Percentiles rank a stretch among this genome's conserved stretches.
Evolutionary conservation across 164 flowering plant genomes (phyloP).

Genomic region (Magnolia kwangsiensis): DNA sequence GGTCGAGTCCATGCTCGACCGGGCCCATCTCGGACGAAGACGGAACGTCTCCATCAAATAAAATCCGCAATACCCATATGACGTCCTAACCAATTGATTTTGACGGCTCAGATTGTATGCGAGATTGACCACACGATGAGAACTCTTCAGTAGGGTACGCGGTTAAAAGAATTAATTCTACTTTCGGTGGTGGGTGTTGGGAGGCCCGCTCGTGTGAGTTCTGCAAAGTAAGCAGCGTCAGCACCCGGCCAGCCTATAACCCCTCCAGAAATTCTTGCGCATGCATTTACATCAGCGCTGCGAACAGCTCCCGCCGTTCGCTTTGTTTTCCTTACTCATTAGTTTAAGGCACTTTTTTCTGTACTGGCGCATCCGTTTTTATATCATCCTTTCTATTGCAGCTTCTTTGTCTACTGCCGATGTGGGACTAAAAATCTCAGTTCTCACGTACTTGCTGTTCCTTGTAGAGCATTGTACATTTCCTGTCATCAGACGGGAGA

Average conservation of each 20-base stretch:
- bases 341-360: conserved; percentile 72
- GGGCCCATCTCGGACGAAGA: too few relatives aligned
- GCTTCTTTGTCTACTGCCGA: background rate
- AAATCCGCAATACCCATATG: too few relatives aligned
- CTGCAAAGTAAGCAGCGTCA: conserved; percentile 99
- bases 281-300: conserved; percentile 38
- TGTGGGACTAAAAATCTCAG: conserved; percentile 16
- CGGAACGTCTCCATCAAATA: too few relatives aligned
- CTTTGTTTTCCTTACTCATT: conserved; percentile 99
- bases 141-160: background rate
- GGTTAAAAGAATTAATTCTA: background rate
- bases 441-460: too few relatives aligned
- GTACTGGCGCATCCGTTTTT: background rate
- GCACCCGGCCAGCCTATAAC: conserved; percentile 88
- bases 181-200: conserved; percentile 20
- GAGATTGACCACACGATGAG: too few relatives aligned
- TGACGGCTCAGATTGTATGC: too few relatives aligned
- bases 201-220: conserved; percentile 99
- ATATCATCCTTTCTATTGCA: background rate
- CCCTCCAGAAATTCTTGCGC: conserved; percentile 97
- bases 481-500: too few relatives aligned
- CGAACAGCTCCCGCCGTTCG: conserved; percentile 75
- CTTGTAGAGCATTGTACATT: too few relatives aligned
- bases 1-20: too few relatives aligned
- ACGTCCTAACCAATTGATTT: too few relatives aligned